A percentile compares a stretch with the other conserved stretches of the same genome.
These are phyloP conservation scores for Candida corydali DNA, from an alignment of 805 yeast genomes.

Conservation along the genomic window DNA sequence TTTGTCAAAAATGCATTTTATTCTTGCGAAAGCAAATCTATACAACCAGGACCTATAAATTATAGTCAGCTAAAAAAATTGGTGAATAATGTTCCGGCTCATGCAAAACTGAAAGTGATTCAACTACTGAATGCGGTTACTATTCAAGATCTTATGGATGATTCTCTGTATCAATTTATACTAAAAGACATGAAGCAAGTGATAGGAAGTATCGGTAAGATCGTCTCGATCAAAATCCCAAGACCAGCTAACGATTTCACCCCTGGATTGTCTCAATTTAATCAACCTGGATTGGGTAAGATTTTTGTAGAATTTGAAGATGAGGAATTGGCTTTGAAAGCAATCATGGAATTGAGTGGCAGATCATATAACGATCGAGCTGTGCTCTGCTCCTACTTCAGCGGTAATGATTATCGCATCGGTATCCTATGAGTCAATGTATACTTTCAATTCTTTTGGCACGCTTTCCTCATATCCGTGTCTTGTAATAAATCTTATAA, in stretches of 20 bases:
- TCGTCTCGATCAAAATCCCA: conserved; percentile 57
- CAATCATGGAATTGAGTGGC: conserved; percentile 61
- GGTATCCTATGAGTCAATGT: too few species aligned
- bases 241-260: conserved; percentile 50
- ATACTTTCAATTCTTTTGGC: too few species aligned
- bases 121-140: conserved; percentile 64
- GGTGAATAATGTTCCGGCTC: conserved; percentile 32
- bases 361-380: conserved; percentile 63
- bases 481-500: too few species aligned
- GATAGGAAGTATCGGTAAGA: conserved; percentile 48
- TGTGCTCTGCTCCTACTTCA: conserved; percentile 59
- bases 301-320: conserved; percentile 63
- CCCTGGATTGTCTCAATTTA: conserved; percentile 34
- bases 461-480: too few species aligned
- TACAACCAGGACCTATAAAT: conserved; percentile 34
- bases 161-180: conserved; percentile 44
- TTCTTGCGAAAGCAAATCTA: conserved; percentile 30
- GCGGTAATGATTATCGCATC: conserved; percentile 49
- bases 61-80: conserved; percentile 34
- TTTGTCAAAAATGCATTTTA: conserved; percentile 24
- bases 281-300: conserved; percentile 63
- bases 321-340: conserved; percentile 48
- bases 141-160: conserved; percentile 58
- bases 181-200: conserved; percentile 49
- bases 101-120: conserved; percentile 49